A percentile compares a stretch with the other conserved stretches of the same genome.
These are phyloP conservation scores for Juglanconis juglandina DNA, from an alignment of 2,329 filamentous ascomycete species.

Conservation along the genomic window DNA sequence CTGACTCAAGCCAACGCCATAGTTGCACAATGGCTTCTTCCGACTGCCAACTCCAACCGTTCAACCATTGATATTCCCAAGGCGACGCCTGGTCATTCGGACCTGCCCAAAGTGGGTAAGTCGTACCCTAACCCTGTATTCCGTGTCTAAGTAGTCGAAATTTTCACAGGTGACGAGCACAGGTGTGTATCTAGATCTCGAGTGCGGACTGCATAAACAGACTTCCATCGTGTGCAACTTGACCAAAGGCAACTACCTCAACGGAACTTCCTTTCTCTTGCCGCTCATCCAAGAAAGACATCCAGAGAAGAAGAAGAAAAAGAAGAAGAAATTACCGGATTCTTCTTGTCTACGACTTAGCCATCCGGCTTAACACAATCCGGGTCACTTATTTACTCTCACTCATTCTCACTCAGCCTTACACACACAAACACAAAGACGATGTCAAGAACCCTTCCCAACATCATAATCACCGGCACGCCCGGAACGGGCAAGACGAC, in stretches of 20 bases:
- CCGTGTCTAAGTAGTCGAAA: not conserved
- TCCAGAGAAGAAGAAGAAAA: too few relatives aligned
- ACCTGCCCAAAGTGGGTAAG: not conserved
- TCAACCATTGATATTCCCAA: not conserved
- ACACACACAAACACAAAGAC: not conserved
- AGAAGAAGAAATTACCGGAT: not conserved
- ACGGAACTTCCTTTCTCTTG: too few relatives aligned
- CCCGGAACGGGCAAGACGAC: slow-evolving; percentile 95
- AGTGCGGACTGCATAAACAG: not conserved
- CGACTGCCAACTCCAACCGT: not conserved
- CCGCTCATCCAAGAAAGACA: too few relatives aligned
- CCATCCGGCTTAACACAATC: not conserved
- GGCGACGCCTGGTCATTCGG: not conserved
- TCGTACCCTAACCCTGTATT: slow-evolving; percentile 2
- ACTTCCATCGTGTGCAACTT: not conserved
- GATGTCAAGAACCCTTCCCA: slow-evolving; percentile 59
- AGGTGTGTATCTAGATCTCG: too few relatives aligned
- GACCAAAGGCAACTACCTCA: too few relatives aligned
- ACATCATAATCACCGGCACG: slow-evolving; percentile 93
- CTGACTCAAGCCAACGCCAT: not conserved
- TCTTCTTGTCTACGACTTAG: not conserved
- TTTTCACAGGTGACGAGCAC: not conserved
- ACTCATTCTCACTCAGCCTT: not conserved
- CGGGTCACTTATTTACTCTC: not conserved
- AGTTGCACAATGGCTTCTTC: not conserved